Evolutionary conservation across 1,284 basidiomycete species (phyloP), one percentile per base, ranked within the genome.

Genomic region (Cryptococcus amylolentus): DNA sequence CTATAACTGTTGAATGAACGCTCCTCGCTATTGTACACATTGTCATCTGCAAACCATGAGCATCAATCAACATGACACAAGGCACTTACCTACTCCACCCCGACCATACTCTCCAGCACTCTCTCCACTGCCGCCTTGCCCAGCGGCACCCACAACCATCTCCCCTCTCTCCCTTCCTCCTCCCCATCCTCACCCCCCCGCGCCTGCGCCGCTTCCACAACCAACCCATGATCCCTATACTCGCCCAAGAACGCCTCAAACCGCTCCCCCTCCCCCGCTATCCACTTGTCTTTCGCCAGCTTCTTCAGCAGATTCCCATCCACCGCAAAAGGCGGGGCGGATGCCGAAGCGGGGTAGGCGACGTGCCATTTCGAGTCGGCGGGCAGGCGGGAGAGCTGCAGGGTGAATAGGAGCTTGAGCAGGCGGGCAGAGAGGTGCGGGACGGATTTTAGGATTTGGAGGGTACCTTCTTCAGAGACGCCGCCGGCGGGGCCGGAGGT

Each of bases 201-300:
- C 80, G 70, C 44, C 69, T 66, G 49, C n/a, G 59, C 58, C 7
- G 81, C 80, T 16, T 79, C 77, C 16, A 89, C 79, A 14, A 96
- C 84, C 65, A 96, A 73, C 2, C 85, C 85, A 67, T 97, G 93
- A 73, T 97, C 93, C 66, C 84, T 84, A 74, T 93, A 96, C 77
- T 97, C 93, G 26, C 86, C 86, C 50, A 96, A 78, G 35, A 93
- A 79, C 8, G 90, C 84, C 35, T 88, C 82, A 70, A 94, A 80
- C 43, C 91, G 83, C 14, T 87, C 88, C 65, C 93, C 90, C 70
- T 86, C 91, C 47, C 88, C 86, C 6, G 91, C 91, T 51, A 95
- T 84, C 67, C 96, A 93, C 45, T 88, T 82, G 54, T 89, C 88
- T 49, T 67, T 68, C 3, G 73, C 73, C 20, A 72, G 46, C 44